Evolutionary conservation across 2,329 filamentous ascomycete species (phyloP).

Genomic region (Trichophaea hybrida): DNA sequence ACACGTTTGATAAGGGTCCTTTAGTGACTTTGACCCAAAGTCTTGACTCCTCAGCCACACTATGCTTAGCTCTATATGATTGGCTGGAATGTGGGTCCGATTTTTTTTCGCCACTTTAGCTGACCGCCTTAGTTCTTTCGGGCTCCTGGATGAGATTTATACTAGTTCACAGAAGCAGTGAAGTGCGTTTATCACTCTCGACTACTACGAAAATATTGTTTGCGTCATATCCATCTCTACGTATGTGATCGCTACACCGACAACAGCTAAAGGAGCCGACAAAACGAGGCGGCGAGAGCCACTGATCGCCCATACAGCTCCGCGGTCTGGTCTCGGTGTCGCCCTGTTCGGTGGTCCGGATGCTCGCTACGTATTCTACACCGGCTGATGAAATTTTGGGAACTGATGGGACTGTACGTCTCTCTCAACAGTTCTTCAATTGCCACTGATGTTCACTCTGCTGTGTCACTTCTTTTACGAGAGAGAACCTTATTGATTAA

Average conservation of each 20-base stretch:
- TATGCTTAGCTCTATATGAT: conserved; percentile 8
- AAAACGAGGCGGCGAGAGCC: background rate
- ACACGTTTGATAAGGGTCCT: conserved; percentile 4
- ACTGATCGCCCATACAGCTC: too few species aligned
- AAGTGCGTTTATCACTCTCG: background rate
- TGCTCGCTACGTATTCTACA: too few species aligned
- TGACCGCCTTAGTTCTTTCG: conserved; percentile 4
- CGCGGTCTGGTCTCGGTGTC: too few species aligned
- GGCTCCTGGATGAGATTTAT: background rate
- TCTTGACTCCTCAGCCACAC: background rate
- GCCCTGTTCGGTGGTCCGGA: too few species aligned
- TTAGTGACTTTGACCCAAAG: background rate
- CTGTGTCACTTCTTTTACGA: too few species aligned
- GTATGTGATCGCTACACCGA: background rate
- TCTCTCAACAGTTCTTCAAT: too few species aligned
- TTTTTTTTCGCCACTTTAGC: conserved; percentile 21
- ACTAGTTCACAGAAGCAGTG: background rate
- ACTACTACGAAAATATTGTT: background rate
- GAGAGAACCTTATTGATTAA: too few species aligned
- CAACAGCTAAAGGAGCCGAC: background rate
- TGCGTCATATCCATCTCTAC: background rate
- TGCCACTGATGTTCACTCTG: too few species aligned
- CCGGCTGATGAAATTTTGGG: too few species aligned
- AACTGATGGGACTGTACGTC: too few species aligned
- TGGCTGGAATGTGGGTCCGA: conserved; percentile 19